Evolutionary conservation across 495 filamentous ascomycete species (phyloP), one percentile per base, ranked within the genome.

Genomic region (Tuber melanosporum): DNA sequence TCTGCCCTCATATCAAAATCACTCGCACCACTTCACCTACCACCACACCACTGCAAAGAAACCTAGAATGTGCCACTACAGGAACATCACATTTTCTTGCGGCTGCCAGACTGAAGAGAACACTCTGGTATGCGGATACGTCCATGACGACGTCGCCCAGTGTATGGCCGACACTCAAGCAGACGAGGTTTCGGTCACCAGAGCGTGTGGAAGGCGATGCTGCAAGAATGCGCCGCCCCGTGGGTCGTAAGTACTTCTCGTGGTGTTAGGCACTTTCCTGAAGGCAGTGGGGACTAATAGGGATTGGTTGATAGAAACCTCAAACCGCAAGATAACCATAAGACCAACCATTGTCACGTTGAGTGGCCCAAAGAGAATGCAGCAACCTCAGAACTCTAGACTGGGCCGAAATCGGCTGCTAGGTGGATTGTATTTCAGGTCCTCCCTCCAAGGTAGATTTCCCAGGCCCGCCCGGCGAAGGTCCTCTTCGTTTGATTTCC

Each of bases 101-200:
- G 78, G 78, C 73, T 80, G 78, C 66, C 71, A 76, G 39, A 36
- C 73, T 32, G 77, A 79, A 52, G 77, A 80, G 73, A 80, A 80
- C 36, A 80, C 77, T 41, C 74, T 74, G 7, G 71, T 80, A 9
- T 80, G 78, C 44, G 78, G 78, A 57, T 80, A 74, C 73, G 73
- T 80, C 66, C 71, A 80, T 72, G 78, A 80, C 57, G 78, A 80
- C 74, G 71, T 80, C 73, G 73, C 78, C 45, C 77, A 80, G 62
- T 80, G 78, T 44, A 80, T 80, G 78, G 73, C 74, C 44, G 76
- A 69, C 71, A 79, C 77, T 10, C 52, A 69, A 52, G 75, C 77
- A 32, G 77, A 79, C 45, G 77, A 80, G 22, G 73, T 80, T 47
- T 74, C 72, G 22, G 74, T 66, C 73, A 70, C 78, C 78, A 73